Conservation (phyloP, 2,329 filamentous ascomycete genomes). For the Curvularia sp. region DNA sequence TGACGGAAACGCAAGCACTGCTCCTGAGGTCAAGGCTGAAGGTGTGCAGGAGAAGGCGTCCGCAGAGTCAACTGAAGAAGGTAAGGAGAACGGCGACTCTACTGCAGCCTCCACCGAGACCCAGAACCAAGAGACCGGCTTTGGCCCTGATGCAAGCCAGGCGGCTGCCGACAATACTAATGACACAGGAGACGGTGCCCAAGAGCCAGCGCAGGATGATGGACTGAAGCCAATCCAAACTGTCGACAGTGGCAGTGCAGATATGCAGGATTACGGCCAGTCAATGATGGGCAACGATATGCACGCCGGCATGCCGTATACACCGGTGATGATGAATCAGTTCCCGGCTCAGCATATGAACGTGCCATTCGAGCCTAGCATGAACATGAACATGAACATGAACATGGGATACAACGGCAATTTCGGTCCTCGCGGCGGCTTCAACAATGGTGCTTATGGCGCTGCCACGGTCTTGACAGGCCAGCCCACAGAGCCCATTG, state of each 20-base stretch:
- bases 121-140: constrained; percentile 14
- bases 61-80: constrained; percentile 38
- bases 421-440: constrained; percentile 57
- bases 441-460: constrained; percentile 47
- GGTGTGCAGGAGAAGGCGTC: constrained; percentile 36
- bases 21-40: constrained; percentile 42
- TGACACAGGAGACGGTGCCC: constrained; percentile 27
- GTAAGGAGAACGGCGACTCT: constrained; percentile 34
- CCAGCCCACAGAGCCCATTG: constrained; percentile 49
- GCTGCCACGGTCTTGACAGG: constrained; percentile 49
- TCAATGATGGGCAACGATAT: constrained; percentile 42
- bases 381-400: constrained; percentile 54
- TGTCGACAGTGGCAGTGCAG: constrained; percentile 39
- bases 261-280: constrained; percentile 33
- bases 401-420: constrained; percentile 50
- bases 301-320: constrained; percentile 33
- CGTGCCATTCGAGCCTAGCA: constrained; percentile 49
- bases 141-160: constrained; percentile 16
- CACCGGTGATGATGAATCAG: constrained; percentile 45
- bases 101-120: constrained; percentile 15
- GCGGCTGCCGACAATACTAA: constrained; percentile 26
- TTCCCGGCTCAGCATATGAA: constrained; percentile 63
- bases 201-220: constrained; percentile 24
- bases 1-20: constrained; percentile 42
- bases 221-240: constrained; percentile 47